phyloP scores from a whole-genome alignment of 2,329 filamentous ascomycete genomes.

The Stagonosporopsis cucurbitacearum region DNA sequence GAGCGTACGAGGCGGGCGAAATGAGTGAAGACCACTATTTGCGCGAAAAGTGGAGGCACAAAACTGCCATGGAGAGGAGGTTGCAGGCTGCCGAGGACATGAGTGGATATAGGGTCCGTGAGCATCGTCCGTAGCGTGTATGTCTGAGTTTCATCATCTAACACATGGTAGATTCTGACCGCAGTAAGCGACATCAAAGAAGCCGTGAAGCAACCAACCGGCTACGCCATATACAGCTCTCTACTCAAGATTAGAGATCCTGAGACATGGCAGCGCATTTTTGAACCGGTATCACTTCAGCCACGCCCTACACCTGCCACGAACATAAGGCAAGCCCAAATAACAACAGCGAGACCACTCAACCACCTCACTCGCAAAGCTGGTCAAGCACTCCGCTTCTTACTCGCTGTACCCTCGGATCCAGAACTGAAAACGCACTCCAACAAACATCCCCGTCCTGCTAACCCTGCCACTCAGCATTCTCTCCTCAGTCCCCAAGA shows the following conservation, averaged over 20 bases:
- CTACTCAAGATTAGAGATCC: constrained; percentile 3
- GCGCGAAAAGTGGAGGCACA: constrained; percentile 3
- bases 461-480: not conserved
- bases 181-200: not conserved
- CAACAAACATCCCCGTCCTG: constrained; percentile 1
- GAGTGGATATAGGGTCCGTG: constrained; percentile 1
- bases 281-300: not conserved
- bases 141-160: not conserved
- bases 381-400: constrained; percentile 19
- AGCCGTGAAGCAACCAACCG: constrained; percentile 1
- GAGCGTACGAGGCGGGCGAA: constrained; percentile 2
- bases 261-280: constrained; percentile 11
- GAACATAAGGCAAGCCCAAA: not conserved
- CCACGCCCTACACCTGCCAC: not conserved
- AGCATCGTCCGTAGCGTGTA: too few relatives aligned
- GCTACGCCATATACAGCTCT: constrained; percentile 11
- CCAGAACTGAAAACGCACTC: constrained; percentile 19
- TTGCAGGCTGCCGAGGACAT: not conserved
- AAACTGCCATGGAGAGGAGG: not conserved
- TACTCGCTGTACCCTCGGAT: constrained; percentile 23
- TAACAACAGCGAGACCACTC: not conserved
- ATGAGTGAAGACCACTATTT: constrained; percentile 1
- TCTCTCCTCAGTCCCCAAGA: not conserved
- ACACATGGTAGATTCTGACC: constrained; percentile 5
- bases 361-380: not conserved